Base-by-base conservation (phyloP, 805 yeast species). In the Tetrapisispora nanseiensis region DNA sequence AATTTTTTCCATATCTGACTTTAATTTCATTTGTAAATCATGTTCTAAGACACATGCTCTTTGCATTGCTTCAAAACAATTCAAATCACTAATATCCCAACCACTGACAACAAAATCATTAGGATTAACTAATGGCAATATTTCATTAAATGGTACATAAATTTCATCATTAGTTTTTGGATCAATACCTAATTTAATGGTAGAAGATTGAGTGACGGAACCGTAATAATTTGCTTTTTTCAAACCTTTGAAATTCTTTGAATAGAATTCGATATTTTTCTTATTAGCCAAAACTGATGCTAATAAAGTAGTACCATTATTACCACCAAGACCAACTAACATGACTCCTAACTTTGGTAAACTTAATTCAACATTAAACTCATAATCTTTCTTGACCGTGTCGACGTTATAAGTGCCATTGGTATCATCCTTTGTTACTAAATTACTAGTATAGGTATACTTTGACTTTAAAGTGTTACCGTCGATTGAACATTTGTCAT, bases 311-410 rank as follows among this genome's bases (percentile, higher is more conserved):
- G 96, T 75, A 65, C 97, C 97, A 60, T 89, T 89, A 72, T 89
- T 89, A 66, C 97, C 97, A 54, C 97, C 97, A 51, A 89, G 72
- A 53, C 97, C 97, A 28, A 89, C 97, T 48, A 90, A 72, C 78
- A 89, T 66, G 49, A 89, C 70, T 54, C 97, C 97, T 38, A 86
- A 74, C 65, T 82, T 86, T 54, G 95, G 95, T 34, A 80, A 77
- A 44, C 71, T 73, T 60, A 85, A 72, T 54, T 86, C 94, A 40
- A 85, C 80, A 65, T 86, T 85, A 73, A 89, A 90, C 59, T 86
- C 81, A 59, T 86, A 86, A 51, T 86, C 82, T 49, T 73, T 74
- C 43, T 73, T 59, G 42, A 80, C 74, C 19, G 95, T 95, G 18
- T 80, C 77, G 40, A 89, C 94, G 34, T 67, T 59, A 56, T 72